Base-by-base conservation (phyloP, 1,284 basidiomycete genomes). In the Uromyces viciae-fabae region DNA sequence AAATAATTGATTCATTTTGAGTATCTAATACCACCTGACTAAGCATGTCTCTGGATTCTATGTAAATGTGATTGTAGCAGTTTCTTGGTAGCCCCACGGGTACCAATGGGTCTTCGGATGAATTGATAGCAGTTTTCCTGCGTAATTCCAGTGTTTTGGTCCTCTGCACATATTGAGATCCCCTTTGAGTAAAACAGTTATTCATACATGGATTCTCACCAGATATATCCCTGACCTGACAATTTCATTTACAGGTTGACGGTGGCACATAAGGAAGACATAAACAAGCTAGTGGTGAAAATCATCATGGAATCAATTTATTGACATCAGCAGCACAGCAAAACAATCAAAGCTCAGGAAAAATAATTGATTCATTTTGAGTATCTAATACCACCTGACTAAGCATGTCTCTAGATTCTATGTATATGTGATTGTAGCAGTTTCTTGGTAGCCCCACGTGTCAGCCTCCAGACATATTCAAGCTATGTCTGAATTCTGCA, bases 1-100 rank as follows among this genome's bases (percentile, higher is more conserved):
- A 66, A n/a, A 40, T 40, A 5, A 40, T 4, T 31, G 62, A 11
- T 1, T 40, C 19, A 19, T 66, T 17, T n/a, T 66, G 62, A 66
- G 17, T 66, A 66, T 66, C 43, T 40, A 66, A 66, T n/a, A n/a
- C n/a, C n/a, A n/a, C n/a, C n/a, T n/a, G n/a, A n/a, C n/a, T n/a
- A n/a, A 66, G 38, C 14, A 22, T 40, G 19, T 19, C 22, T 66
- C 38, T 66, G 62, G 62, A 66, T 38, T 33, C n/a, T 36, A 73
- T 25, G 71, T 33, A 73, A 7, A 14, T 17, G n/a, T 42, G 71
- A 40, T 54, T 33, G 33, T 73, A 73, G 54, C 71, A 73, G 71
- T 28, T 54, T 3, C 15, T 42, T 11, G 71, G 71, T 11, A 73
- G 49, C 25, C 71, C 71, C 9, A 73, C 33, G 19, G 49, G 54